phyloP scores from a whole-genome alignment of 306 rosid genomes.

The Carpinus viminea region DNA sequence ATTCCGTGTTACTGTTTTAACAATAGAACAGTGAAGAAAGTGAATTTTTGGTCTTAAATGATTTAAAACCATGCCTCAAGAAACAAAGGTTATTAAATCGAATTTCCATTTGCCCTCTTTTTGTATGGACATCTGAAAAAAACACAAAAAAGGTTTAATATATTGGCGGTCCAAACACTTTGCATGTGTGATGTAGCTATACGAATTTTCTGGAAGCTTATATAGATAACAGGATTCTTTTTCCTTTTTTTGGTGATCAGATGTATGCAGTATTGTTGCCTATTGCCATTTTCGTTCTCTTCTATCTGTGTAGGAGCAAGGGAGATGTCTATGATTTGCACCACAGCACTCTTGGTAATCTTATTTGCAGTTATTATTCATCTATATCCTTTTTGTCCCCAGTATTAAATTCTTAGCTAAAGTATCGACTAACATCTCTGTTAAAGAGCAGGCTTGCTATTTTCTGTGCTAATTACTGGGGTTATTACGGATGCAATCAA shows the following conservation, averaged over 20 bases:
- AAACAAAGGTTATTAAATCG: too few species aligned
- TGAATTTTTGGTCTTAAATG: not conserved
- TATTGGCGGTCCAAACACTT: too few species aligned
- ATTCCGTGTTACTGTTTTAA: too few species aligned
- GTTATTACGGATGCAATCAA: slow-evolving; percentile 85
- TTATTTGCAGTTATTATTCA: slow-evolving; percentile 2
- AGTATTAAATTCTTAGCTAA: not conserved
- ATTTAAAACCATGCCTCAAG: too few species aligned
- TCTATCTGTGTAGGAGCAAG: slow-evolving; percentile 58
- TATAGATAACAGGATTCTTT: slow-evolving; percentile 10
- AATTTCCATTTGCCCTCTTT: too few species aligned
- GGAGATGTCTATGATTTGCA: slow-evolving; percentile 88
- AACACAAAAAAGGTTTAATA: too few species aligned
- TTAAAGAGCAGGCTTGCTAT: slow-evolving; percentile 63
- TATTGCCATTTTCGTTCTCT: slow-evolving; percentile 51
- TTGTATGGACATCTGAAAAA: too few species aligned
- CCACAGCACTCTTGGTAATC: slow-evolving; percentile 73
- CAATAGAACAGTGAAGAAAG: not conserved
- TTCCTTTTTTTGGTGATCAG: slow-evolving; percentile 43
- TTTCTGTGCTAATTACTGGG: slow-evolving; percentile 73
- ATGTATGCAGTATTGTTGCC: slow-evolving; percentile 82
- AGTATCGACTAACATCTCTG: slow-evolving; percentile 16
- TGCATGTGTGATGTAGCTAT: not conserved
- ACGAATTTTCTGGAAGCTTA: slow-evolving; percentile 4
- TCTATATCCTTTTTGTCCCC: not conserved